phyloP scores from a whole-genome alignment of 805 yeast genomes.

The Isabelozyma rhagii region DNA sequence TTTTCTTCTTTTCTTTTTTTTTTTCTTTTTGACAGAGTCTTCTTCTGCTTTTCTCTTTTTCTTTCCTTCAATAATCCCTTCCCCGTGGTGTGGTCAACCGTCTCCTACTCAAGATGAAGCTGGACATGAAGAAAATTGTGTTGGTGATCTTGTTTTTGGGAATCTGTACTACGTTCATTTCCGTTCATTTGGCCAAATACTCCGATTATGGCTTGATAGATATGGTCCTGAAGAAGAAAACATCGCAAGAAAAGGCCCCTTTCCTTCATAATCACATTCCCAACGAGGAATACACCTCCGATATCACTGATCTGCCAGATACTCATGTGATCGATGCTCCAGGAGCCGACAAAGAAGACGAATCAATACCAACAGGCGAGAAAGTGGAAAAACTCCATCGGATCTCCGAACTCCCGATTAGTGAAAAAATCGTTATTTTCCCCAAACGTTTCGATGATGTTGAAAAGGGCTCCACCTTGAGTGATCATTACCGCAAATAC shows the following conservation, averaged over 20 bases:
- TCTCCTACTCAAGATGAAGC: not conserved
- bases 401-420: not conserved
- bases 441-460: conserved; percentile 1
- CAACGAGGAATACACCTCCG: not conserved
- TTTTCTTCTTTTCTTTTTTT: no score
- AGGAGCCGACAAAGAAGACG: not conserved
- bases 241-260: not conserved
- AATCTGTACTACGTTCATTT: not conserved
- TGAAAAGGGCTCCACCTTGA: not conserved
- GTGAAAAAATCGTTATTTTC: conserved; percentile 1
- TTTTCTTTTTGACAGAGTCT: no score
- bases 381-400: not conserved
- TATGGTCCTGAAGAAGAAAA: not conserved
- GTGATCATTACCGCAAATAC: not conserved
- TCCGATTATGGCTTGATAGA: not conserved
- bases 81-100: no score
- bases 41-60: no score
- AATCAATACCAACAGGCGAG: not conserved
- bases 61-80: no score
- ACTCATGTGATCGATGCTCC: not conserved
- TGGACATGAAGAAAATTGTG: not conserved
- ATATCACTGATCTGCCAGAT: not conserved
- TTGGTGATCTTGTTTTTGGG: not conserved
- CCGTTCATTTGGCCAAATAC: not conserved
- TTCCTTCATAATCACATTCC: not conserved